These are phyloP conservation scores for Obelidium mucronatum DNA, from an alignment of 192 early-diverging fungal species.

Conservation along the genomic window DNA sequence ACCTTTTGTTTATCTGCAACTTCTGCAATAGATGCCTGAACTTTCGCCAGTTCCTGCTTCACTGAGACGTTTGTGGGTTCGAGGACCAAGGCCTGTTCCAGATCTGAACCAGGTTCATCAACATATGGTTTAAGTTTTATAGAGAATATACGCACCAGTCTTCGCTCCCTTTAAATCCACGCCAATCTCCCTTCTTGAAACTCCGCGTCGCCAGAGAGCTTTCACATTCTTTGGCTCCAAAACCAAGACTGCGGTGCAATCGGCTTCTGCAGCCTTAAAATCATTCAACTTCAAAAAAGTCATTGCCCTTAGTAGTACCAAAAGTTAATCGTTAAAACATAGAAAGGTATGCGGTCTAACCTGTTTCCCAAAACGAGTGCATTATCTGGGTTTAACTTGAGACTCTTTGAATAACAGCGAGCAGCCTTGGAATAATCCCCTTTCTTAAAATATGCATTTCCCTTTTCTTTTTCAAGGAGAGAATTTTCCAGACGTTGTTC, in stretches of 20 bases:
- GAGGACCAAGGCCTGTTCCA: constrained; percentile 65
- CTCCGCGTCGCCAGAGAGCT: constrained; percentile 78
- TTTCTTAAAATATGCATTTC: constrained; percentile 61
- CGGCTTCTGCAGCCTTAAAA: constrained; percentile 70
- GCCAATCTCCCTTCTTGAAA: constrained; percentile 51
- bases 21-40: constrained; percentile 36
- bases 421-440: constrained; percentile 51
- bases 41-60: constrained; percentile 66
- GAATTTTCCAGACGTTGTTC: constrained; percentile 40
- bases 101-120: constrained; percentile 51
- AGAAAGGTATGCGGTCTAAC: neutral
- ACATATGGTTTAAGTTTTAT: neutral
- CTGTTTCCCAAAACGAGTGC: constrained; percentile 31
- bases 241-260: constrained; percentile 66
- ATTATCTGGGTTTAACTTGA: constrained; percentile 67
- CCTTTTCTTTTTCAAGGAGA: constrained; percentile 62
- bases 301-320: constrained; percentile 66
- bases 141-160: constrained; percentile 41
- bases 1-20: constrained; percentile 11
- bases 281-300: constrained; percentile 76
- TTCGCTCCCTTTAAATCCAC: constrained; percentile 51
- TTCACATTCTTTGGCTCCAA: constrained; percentile 78
- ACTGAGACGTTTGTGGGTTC: constrained; percentile 73
- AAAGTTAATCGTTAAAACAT: neutral
- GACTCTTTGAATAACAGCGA: constrained; percentile 59